phyloP scores from a whole-genome alignment of 768 basidiomycete species.

The Lactarius sp. region DNA sequence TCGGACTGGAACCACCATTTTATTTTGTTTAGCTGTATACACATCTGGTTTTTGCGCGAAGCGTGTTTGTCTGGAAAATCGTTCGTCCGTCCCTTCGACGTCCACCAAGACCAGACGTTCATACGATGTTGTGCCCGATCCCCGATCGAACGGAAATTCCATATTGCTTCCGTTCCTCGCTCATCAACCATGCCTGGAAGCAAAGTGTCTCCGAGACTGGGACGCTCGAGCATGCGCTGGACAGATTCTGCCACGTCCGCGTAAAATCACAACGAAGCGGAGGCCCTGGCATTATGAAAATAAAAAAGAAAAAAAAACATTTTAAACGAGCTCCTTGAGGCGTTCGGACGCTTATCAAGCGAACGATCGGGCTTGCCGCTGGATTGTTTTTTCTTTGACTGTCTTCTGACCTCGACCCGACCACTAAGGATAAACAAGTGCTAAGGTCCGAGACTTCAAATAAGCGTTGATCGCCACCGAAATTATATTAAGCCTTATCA shows the following conservation, averaged over 20 bases:
- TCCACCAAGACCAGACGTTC: too few species aligned
- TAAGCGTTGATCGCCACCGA: slow-evolving; percentile 14
- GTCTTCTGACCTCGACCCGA: background rate
- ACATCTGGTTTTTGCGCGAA: background rate
- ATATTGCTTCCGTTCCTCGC: background rate
- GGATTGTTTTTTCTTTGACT: slow-evolving; percentile 1
- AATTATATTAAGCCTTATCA: slow-evolving; percentile 20
- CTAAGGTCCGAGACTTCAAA: slow-evolving; percentile 17
- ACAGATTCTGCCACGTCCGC: background rate
- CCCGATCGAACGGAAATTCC: background rate
- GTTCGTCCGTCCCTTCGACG: background rate
- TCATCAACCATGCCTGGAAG: background rate
- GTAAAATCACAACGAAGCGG: too few species aligned
- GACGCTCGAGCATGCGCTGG: background rate
- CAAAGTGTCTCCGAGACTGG: background rate
- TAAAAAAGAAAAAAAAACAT: background rate
- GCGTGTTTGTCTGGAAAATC: too few species aligned
- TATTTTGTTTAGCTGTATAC: background rate
- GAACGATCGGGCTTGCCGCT: slow-evolving; percentile 8
- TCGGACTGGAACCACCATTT: background rate
- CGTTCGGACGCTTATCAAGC: background rate
- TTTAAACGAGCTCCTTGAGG: background rate
- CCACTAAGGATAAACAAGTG: too few species aligned
- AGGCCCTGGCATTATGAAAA: background rate
- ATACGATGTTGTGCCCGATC: background rate